phyloP scores from a whole-genome alignment of 257 asterid species.

The Orobanche coerulescens region DNA sequence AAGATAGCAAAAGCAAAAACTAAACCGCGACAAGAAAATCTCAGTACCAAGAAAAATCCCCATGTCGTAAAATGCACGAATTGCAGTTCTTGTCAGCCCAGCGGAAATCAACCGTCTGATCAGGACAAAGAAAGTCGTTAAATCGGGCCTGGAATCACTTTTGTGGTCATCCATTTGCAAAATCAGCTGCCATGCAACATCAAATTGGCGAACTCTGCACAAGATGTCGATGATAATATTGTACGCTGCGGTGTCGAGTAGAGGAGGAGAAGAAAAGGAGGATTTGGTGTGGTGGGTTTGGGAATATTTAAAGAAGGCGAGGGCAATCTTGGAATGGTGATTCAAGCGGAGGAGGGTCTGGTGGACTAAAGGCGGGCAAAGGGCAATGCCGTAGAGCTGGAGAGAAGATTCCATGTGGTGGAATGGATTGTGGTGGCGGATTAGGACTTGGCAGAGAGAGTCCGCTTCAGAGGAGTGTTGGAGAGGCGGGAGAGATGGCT shows the following conservation, averaged over 20 bases:
- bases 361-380: constrained; percentile 49
- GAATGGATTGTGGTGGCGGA: constrained; percentile 82
- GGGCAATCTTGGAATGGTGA: constrained; percentile 71
- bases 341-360: constrained; percentile 75
- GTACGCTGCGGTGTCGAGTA: constrained; percentile 52
- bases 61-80: constrained; percentile 69
- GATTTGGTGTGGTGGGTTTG: constrained; percentile 26
- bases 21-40: constrained; percentile 27
- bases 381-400: constrained; percentile 61
- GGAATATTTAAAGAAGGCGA: constrained; percentile 60
- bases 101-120: constrained; percentile 65
- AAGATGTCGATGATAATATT: constrained; percentile 56
- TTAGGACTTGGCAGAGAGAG: constrained; percentile 51
- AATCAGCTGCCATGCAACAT: constrained; percentile 77
- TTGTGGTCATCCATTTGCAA: constrained; percentile 48
- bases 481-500: constrained; percentile 39
- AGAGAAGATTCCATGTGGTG: constrained; percentile 83
- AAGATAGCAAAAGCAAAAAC: constrained; percentile 45
- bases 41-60: constrained; percentile 44
- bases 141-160: constrained; percentile 38
- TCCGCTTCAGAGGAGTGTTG: constrained; percentile 66
- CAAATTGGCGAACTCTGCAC: constrained; percentile 76
- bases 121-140: constrained; percentile 67
- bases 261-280: constrained; percentile 19
- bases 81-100: constrained; percentile 59